These are phyloP conservation scores for Thielaviopsis populi DNA, from an alignment of 2,329 filamentous ascomycete species.

Conservation along the genomic window DNA sequence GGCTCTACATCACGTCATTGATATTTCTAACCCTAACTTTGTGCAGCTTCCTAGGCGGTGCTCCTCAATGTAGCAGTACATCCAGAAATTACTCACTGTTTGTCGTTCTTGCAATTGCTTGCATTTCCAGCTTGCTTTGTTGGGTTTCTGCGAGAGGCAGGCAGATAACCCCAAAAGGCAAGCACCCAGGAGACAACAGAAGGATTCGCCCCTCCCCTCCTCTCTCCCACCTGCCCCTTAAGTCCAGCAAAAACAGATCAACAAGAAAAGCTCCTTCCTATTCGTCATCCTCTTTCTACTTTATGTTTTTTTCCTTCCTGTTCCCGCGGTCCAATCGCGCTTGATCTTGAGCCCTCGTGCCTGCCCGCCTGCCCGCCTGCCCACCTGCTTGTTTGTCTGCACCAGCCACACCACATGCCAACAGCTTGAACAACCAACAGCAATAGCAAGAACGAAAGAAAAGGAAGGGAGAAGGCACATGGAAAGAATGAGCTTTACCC, in stretches of 20 bases:
- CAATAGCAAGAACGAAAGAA: too few species aligned
- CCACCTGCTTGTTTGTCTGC: too few species aligned
- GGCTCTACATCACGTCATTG: background rate
- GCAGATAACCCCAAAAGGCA: background rate
- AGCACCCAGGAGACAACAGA: background rate
- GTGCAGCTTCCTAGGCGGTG: background rate
- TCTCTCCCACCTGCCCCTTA: constrained; percentile 2
- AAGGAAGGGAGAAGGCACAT: background rate
- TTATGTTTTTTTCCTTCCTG: background rate
- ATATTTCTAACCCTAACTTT: background rate
- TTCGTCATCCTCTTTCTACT: background rate
- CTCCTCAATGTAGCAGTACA: background rate
- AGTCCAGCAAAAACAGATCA: background rate
- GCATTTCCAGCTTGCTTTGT: background rate
- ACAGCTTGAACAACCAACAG: background rate
- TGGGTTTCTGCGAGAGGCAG: background rate
- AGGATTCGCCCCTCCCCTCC: background rate
- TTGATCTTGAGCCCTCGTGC: background rate
- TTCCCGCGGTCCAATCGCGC: constrained; percentile 2
- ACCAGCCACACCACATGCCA: background rate
- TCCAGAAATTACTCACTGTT: background rate
- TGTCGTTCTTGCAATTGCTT: background rate
- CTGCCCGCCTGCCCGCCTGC: too few species aligned
- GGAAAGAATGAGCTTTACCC: background rate
- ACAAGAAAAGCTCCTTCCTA: background rate